Evolutionary conservation across 805 yeast genomes (phyloP).

Genomic region (Priceomyces medius): DNA sequence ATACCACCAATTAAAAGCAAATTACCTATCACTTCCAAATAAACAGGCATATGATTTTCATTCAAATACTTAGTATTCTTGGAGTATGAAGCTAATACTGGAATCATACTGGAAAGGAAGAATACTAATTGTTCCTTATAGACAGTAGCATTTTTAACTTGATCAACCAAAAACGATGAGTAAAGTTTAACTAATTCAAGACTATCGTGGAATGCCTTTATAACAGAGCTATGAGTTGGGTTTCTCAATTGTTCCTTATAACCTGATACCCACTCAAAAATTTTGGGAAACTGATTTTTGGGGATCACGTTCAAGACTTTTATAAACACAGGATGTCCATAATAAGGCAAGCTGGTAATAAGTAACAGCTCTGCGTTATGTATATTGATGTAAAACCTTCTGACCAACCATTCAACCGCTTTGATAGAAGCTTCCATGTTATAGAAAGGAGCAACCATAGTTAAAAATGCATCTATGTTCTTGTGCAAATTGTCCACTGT

Average conservation of each 20-base stretch:
- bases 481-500: conserved; percentile 70
- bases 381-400: conserved; percentile 83
- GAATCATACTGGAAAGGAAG: conserved; percentile 69
- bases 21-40: conserved; percentile 58
- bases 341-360: conserved; percentile 78
- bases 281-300: conserved; percentile 61
- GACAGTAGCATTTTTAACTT: conserved; percentile 52
- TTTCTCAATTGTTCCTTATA: conserved; percentile 61
- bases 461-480: conserved; percentile 72
- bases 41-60: conserved; percentile 49
- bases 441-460: conserved; percentile 74
- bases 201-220: conserved; percentile 70
- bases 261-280: conserved; percentile 69
- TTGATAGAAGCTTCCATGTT: conserved; percentile 70
- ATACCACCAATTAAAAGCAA: conserved; percentile 37
- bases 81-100: conserved; percentile 64
- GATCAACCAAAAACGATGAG: conserved; percentile 50
- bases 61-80: conserved; percentile 44
- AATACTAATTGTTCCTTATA: conserved; percentile 75
- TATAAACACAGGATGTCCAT: conserved; percentile 67
- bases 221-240: conserved; percentile 68
- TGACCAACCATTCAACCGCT: conserved; percentile 92
- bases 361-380: conserved; percentile 74
- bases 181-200: conserved; percentile 65
- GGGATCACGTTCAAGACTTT: conserved; percentile 73